A percentile compares a stretch with the other conserved stretches of the same genome.
Evolutionary conservation across 169 alveolate genomes (phyloP).

Genomic region (Blepharisma undulans): DNA sequence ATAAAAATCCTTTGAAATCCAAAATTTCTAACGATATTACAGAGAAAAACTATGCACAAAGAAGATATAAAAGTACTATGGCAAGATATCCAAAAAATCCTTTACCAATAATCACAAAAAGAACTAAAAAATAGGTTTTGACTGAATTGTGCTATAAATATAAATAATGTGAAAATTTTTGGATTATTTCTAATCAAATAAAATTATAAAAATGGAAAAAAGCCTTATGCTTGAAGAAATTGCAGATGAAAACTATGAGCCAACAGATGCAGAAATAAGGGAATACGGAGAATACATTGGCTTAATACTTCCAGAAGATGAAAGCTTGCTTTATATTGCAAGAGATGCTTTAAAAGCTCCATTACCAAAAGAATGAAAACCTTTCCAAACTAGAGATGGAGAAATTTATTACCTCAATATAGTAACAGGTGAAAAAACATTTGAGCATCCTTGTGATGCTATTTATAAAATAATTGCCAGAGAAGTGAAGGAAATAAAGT

Average conservation of each 20-base stretch:
- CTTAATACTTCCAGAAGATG: slow-evolving; percentile 69
- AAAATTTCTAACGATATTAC: neutral
- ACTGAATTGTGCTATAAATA: neutral
- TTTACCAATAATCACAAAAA: neutral
- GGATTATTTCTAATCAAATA: neutral
- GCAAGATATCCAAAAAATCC: neutral
- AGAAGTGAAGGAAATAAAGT: slow-evolving; percentile 9
- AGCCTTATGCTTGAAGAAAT: slow-evolving; percentile 65
- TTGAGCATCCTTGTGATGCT: slow-evolving; percentile 81
- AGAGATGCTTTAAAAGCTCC: slow-evolving; percentile 81
- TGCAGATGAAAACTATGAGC: slow-evolving; percentile 70
- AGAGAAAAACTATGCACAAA: neutral
- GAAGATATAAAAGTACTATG: neutral
- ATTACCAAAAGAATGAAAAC: slow-evolving; percentile 77
- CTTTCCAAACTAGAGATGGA: slow-evolving; percentile 61
- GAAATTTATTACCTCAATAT: slow-evolving; percentile 67
- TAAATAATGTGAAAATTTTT: neutral
- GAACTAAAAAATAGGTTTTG: neutral
- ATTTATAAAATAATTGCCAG: neutral
- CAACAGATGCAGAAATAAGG: slow-evolving; percentile 63
- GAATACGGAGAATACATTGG: slow-evolving; percentile 78
- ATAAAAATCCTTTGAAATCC: neutral
- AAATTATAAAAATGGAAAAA: neutral
- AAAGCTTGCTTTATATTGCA: slow-evolving; percentile 73
- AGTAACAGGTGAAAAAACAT: slow-evolving; percentile 53